Conservation (phyloP, 2,329 filamentous ascomycete species). For the Colletotrichum simmondsii region DNA sequence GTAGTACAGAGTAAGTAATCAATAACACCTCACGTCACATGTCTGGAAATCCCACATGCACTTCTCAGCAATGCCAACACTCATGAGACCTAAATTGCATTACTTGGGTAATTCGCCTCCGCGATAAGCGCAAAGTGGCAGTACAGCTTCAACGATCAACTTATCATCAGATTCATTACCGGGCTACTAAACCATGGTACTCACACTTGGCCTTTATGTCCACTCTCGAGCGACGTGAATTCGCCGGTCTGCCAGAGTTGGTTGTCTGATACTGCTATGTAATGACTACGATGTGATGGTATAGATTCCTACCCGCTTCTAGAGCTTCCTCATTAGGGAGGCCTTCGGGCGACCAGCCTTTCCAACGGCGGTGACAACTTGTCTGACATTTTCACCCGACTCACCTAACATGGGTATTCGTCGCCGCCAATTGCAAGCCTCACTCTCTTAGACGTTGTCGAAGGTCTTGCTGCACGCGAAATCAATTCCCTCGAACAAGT, state of each 20-base stretch:
- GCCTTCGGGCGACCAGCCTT: background rate
- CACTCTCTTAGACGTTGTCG: background rate
- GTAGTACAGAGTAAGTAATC: background rate
- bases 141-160: background rate
- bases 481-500: constrained; percentile 8
- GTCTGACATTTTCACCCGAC: background rate
- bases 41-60: background rate
- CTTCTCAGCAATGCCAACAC: background rate
- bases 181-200: background rate
- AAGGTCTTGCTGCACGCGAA: background rate
- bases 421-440: background rate
- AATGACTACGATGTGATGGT: no score
- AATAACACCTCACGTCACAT: background rate
- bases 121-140: background rate
- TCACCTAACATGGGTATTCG: background rate
- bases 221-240: no score
- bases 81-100: background rate
- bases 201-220: no score
- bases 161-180: background rate
- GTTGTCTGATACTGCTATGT: no score
- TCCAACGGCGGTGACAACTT: background rate
- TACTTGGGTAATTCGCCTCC: background rate
- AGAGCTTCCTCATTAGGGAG: no score
- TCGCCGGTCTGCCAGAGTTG: no score
- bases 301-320: no score